Percentiles rank a stretch among this genome's conserved stretches.
Evolutionary conservation across 768 basidiomycete genomes (phyloP).

Genomic region (Lentinula guzmanii): DNA sequence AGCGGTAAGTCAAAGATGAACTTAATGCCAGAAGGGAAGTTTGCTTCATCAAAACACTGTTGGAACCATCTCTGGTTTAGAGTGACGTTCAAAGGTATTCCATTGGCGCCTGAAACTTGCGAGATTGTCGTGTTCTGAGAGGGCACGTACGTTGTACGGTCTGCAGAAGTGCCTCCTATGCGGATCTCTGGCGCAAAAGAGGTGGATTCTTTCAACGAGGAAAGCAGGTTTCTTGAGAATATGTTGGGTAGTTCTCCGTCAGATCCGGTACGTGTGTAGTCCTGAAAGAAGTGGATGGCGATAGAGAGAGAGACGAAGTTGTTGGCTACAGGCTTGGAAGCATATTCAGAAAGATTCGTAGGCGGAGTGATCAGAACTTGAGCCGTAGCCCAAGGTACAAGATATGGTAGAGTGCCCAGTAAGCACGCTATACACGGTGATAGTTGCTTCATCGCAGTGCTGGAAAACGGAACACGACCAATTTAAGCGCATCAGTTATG

Average conservation of each 20-base stretch:
- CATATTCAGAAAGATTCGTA: background rate
- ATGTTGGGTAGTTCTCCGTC: background rate
- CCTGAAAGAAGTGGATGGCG: slow-evolving; percentile 2
- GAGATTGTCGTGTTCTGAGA: background rate
- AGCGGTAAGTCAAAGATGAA: slow-evolving; percentile 3
- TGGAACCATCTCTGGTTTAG: background rate
- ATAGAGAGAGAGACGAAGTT: slow-evolving; percentile 3
- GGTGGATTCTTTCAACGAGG: background rate
- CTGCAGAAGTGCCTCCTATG: slow-evolving; percentile 3
- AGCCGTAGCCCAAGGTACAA: background rate
- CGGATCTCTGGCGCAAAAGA: background rate
- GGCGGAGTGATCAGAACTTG: background rate
- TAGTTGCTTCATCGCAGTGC: background rate
- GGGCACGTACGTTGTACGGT: slow-evolving; percentile 1
- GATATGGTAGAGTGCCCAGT: background rate
- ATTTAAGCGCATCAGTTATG: background rate
- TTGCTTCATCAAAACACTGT: background rate
- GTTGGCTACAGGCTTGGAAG: slow-evolving; percentile 1
- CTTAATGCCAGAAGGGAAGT: background rate
- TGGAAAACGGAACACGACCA: background rate
- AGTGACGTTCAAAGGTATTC: slow-evolving; percentile 1
- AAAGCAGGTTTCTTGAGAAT: background rate
- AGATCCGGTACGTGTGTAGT: background rate
- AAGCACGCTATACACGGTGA: no score
- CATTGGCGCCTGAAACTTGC: background rate